Evolutionary conservation across 1,284 basidiomycete genomes (phyloP).

Genomic region (Athelia sp.): DNA sequence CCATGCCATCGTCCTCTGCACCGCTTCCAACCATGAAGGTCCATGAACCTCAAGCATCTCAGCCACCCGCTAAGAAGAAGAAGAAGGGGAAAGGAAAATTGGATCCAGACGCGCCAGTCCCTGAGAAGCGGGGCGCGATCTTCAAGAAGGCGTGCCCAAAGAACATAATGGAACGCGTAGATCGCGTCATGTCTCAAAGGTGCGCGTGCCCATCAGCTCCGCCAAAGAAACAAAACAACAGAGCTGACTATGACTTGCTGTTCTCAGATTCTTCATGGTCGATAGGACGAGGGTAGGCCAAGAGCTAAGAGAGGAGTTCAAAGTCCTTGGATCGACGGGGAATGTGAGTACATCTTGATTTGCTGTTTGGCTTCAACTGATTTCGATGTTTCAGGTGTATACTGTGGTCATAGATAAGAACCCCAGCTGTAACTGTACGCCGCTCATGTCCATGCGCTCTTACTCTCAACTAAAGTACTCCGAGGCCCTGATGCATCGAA

Average conservation of each 20-base stretch:
- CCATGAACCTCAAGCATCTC: neutral
- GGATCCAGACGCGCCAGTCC: constrained; percentile 18
- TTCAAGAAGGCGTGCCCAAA: constrained; percentile 56
- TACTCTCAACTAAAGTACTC: neutral
- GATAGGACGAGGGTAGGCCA: constrained; percentile 45
- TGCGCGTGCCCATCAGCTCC: constrained; percentile 12
- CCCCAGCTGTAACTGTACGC: constrained; percentile 60
- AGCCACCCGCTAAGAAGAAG: constrained; percentile 19
- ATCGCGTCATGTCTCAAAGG: constrained; percentile 62
- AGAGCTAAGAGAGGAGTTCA: constrained; percentile 60
- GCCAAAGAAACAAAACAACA: too few relatives aligned
- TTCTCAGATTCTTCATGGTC: constrained; percentile 68
- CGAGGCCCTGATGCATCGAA: constrained; percentile 63
- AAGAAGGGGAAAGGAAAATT: constrained; percentile 17
- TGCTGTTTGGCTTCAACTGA: neutral
- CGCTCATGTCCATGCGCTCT: neutral
- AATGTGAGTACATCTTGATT: constrained; percentile 39
- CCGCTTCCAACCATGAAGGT: too few relatives aligned
- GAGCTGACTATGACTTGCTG: neutral
- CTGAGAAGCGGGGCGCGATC: constrained; percentile 53
- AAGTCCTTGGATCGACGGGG: constrained; percentile 69
- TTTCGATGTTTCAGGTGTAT: constrained; percentile 52
- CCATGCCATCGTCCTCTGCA: too few relatives aligned
- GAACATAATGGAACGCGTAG: constrained; percentile 57
- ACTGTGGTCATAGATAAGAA: constrained; percentile 53